Evolutionary conservation across 208 protist species (phyloP).

Genomic region (Phytomonas serpens): DNA sequence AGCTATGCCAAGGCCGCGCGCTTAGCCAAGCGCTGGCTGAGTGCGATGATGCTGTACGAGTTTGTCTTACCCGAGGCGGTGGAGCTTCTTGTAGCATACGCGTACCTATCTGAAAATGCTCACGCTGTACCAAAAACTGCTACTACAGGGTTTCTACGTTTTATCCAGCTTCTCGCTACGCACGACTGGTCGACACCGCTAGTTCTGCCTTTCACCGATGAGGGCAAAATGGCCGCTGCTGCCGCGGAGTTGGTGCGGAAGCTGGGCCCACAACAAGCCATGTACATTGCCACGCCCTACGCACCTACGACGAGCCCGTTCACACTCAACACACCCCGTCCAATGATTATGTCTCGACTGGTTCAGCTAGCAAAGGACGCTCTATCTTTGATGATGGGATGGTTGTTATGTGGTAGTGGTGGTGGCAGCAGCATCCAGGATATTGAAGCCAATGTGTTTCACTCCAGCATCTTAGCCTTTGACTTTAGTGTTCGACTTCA

Average conservation of each 20-base stretch:
- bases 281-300: slow-evolving; percentile 82
- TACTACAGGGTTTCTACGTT: slow-evolving; percentile 64
- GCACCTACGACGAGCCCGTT: slow-evolving; percentile 67
- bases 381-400: slow-evolving; percentile 29
- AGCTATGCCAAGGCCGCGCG: slow-evolving; percentile 67
- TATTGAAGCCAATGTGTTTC: slow-evolving; percentile 30
- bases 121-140: slow-evolving; percentile 44
- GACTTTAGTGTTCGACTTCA: slow-evolving; percentile 69
- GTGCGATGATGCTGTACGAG: slow-evolving; percentile 68
- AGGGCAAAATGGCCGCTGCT: slow-evolving; percentile 23
- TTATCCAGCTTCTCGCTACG: slow-evolving; percentile 66
- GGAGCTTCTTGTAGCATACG: slow-evolving; percentile 76
- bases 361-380: slow-evolving; percentile 64
- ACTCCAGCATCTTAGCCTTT: slow-evolving; percentile 38
- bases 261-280: slow-evolving; percentile 53
- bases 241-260: slow-evolving; percentile 42
- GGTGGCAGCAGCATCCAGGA: neutral
- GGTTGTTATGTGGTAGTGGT: neutral
- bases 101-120: slow-evolving; percentile 36
- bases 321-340: slow-evolving; percentile 66
- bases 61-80: slow-evolving; percentile 76
- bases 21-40: slow-evolving; percentile 73
- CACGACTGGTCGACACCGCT: slow-evolving; percentile 73
- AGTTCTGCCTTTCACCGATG: slow-evolving; percentile 60
- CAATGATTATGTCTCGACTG: slow-evolving; percentile 75